These are phyloP conservation scores for Oryza australiensis DNA, from an alignment of 176 grass and related monocot genomes.

Conservation along the genomic window DNA sequence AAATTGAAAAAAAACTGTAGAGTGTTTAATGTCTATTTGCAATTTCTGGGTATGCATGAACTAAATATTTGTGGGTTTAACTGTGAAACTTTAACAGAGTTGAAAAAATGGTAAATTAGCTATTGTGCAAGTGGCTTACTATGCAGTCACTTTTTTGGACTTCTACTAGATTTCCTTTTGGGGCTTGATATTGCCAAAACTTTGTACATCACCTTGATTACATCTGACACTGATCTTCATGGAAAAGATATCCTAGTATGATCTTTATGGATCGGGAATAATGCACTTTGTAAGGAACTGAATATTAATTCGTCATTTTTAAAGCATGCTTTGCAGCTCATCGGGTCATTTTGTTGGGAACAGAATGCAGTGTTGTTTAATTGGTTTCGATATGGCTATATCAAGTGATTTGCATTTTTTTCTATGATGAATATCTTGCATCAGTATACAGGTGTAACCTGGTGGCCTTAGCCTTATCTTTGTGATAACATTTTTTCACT, in stretches of 20 bases:
- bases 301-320: not conserved
- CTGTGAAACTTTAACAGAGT: too few relatives aligned
- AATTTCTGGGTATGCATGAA: too few relatives aligned
- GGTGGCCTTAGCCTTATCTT: not conserved
- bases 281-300: not conserved
- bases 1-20: too few relatives aligned
- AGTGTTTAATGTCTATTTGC: too few relatives aligned
- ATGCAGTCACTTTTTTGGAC: too few relatives aligned
- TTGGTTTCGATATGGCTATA: not conserved
- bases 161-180: not conserved
- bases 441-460: not conserved
- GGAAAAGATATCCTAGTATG: slow-evolving; percentile 10
- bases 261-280: slow-evolving; percentile 1
- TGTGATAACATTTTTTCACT: not conserved
- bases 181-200: not conserved
- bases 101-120: too few relatives aligned
- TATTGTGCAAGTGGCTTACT: too few relatives aligned
- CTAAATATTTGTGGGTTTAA: too few relatives aligned
- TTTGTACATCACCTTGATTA: not conserved
- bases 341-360: not conserved
- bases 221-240: not conserved
- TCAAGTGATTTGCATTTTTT: not conserved
- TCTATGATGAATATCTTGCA: not conserved
- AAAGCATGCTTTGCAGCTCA: not conserved
- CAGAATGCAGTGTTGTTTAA: not conserved